Base-by-base conservation (phyloP, 306 rosid genomes). In the Potentilla sterilis region DNA sequence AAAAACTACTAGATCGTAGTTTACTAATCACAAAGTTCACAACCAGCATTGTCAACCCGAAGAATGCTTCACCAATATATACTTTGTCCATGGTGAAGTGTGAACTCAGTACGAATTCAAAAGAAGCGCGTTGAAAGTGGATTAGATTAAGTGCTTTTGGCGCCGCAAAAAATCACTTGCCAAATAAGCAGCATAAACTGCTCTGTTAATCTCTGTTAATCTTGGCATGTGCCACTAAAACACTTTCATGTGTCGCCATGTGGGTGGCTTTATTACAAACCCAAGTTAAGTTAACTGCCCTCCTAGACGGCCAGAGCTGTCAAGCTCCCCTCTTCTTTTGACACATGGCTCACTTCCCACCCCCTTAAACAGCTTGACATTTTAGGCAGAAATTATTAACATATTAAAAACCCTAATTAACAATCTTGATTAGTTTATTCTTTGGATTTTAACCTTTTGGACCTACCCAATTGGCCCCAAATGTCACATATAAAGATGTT, bases 221-320 rank as follows among this genome's bases (percentile, higher is more conserved):
- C 35, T 16, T 34, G 52, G 79, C 81, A 59, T 69, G 66, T 51
- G 71, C 24, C 38, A 34, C 44, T 63, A 16, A 35, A 61, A 16
- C 44, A 63, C 22, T 63, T 54, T 77, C 84, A 86, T 77, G 88
- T 70, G 87, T 81, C 83, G 75, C 49, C 84, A 84, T 76, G 86
- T 86, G 86, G 78, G 5, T 54, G 77, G 78, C 84, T 67, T 79
- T 70, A 74, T 81, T 71, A 58, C 42, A 64, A 67, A 40, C 77
- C 70, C 9, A 58, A 70, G 74, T 63, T 28, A 28, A 28, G 28
- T 28, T 28, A 70, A 54, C 67, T 19, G 78, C 80, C 79, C 61
- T 70, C 77, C 70, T 7, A 68, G 74, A 76, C 84, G 78, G 77
- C 77, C 77, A 64, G 48, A 67, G 51, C 77, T 68, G 80, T 81